Conservation (phyloP, 164 flowering plant genomes). For the Vitis amurensis region DNA sequence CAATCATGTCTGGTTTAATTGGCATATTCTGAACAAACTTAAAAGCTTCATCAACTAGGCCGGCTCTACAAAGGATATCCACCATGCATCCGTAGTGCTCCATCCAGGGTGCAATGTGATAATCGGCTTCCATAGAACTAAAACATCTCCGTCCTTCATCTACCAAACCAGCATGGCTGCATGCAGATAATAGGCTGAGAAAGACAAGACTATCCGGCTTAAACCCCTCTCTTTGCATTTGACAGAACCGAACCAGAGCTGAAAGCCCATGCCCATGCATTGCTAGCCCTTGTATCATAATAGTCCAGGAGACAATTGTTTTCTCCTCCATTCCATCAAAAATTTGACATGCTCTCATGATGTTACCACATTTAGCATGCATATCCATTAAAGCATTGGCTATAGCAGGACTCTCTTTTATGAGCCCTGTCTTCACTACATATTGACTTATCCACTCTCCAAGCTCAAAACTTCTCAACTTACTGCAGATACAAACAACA, state of each 20-base stretch:
- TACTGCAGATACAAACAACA: slow-evolving; percentile 33
- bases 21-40: slow-evolving; percentile 34
- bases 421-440: slow-evolving; percentile 14
- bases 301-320: slow-evolving; percentile 41
- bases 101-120: slow-evolving; percentile 27
- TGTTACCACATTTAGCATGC: slow-evolving; percentile 47
- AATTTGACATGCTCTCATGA: slow-evolving; percentile 33
- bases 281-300: slow-evolving; percentile 39
- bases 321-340: slow-evolving; percentile 27
- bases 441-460: slow-evolving; percentile 25
- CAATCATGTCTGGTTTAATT: slow-evolving; percentile 25
- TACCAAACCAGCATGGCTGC: slow-evolving; percentile 45
- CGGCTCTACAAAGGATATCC: slow-evolving; percentile 41
- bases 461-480: slow-evolving; percentile 31
- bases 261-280: slow-evolving; percentile 35
- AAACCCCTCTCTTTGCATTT: slow-evolving; percentile 45
- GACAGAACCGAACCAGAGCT: slow-evolving; percentile 33
- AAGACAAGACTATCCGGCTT: slow-evolving; percentile 32
- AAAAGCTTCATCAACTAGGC: slow-evolving; percentile 32
- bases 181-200: slow-evolving; percentile 33
- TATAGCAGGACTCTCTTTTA: slow-evolving; percentile 5
- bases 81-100: slow-evolving; percentile 48
- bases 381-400: slow-evolving; percentile 44
- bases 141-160: slow-evolving; percentile 37
- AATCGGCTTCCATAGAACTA: slow-evolving; percentile 32